A percentile compares a stretch with the other conserved stretches of the same genome.
These are phyloP conservation scores for Megacollybia marginata DNA, from an alignment of 768 basidiomycete species.

Conservation along the genomic window DNA sequence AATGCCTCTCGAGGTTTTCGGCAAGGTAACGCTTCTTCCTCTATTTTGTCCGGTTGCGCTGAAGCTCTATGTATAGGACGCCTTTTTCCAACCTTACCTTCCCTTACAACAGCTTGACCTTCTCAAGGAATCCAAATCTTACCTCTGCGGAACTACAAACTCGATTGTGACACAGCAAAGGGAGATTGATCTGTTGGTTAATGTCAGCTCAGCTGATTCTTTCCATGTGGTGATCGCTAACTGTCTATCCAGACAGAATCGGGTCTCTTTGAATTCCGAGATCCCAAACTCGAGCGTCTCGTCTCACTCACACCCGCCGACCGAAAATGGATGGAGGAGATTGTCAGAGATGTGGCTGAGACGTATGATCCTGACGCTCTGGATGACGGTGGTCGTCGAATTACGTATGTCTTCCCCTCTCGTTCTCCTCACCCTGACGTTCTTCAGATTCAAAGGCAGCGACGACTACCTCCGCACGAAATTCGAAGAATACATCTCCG, in stretches of 20 bases:
- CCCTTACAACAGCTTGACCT: slow-evolving; percentile 93
- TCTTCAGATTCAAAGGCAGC: slow-evolving; percentile 81
- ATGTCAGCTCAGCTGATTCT: slow-evolving; percentile 40
- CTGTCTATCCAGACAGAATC: slow-evolving; percentile 65
- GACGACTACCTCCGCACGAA: slow-evolving; percentile 91
- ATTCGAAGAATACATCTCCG: slow-evolving; percentile 94
- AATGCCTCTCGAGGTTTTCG: slow-evolving; percentile 90
- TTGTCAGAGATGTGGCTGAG: slow-evolving; percentile 80
- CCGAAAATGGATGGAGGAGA: slow-evolving; percentile 96
- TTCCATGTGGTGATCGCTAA: background rate
- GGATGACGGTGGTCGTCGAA: no score
- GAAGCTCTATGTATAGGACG: slow-evolving; percentile 40
- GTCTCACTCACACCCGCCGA: slow-evolving; percentile 85
- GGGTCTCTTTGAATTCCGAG: slow-evolving; percentile 78
- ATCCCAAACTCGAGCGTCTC: slow-evolving; percentile 71
- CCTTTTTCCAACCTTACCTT: slow-evolving; percentile 97
- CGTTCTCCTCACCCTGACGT: background rate
- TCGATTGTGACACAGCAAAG: slow-evolving; percentile 90
- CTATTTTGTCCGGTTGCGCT: slow-evolving; percentile 1
- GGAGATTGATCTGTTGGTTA: slow-evolving; percentile 85
- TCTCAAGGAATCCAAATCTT: slow-evolving; percentile 70
- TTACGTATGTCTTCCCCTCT: no score
- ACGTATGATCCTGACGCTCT: slow-evolving; percentile 42
- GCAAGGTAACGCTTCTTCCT: slow-evolving; percentile 45
- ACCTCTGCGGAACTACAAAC: slow-evolving; percentile 95